phyloP scores from a whole-genome alignment of 1,139 yeast genomes.

The Schwanniomyces etchellsii region DNA sequence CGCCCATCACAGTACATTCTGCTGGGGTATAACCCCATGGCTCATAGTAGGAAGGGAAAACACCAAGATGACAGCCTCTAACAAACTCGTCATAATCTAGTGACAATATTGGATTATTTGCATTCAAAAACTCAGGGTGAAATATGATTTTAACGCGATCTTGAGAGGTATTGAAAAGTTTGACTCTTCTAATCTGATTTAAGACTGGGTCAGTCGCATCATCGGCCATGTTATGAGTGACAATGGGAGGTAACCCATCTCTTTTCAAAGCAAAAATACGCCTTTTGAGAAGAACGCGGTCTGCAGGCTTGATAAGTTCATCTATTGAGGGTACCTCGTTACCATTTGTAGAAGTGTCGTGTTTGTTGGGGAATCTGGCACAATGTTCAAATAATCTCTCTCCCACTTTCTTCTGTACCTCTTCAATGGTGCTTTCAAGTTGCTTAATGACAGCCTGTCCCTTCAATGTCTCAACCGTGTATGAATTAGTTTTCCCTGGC shows the following conservation, averaged over 20 bases:
- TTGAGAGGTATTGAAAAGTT: constrained; percentile 80
- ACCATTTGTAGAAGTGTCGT: constrained; percentile 51
- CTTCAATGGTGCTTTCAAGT: constrained; percentile 81
- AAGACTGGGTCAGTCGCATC: constrained; percentile 88
- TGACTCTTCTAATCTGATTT: constrained; percentile 87
- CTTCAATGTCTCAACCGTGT: constrained; percentile 91
- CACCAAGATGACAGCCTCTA: constrained; percentile 96
- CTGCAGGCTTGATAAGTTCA: constrained; percentile 82
- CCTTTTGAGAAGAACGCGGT: constrained; percentile 83
- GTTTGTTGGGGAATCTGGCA: constrained; percentile 65
- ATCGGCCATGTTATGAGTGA: constrained; percentile 96
- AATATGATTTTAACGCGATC: constrained; percentile 93
- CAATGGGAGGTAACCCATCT: constrained; percentile 86
- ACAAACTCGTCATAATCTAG: constrained; percentile 97
- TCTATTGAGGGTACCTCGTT: constrained; percentile 58
- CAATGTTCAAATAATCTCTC: constrained; percentile 88
- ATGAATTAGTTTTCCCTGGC: constrained; percentile 94
- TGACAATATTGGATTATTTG: constrained; percentile 90
- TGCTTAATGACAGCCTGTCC: constrained; percentile 96
- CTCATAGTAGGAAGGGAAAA: constrained; percentile 96
- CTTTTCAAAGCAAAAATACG: constrained; percentile 91
- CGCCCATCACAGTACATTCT: constrained; percentile 99
- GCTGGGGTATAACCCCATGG: constrained; percentile 99
- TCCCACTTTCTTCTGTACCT: constrained; percentile 84
- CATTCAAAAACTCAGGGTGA: constrained; percentile 95